A percentile compares a stretch with the other conserved stretches of the same genome.
Conservation (phyloP, 208 protist genomes). For the Trypanosomatidae sp. region DNA sequence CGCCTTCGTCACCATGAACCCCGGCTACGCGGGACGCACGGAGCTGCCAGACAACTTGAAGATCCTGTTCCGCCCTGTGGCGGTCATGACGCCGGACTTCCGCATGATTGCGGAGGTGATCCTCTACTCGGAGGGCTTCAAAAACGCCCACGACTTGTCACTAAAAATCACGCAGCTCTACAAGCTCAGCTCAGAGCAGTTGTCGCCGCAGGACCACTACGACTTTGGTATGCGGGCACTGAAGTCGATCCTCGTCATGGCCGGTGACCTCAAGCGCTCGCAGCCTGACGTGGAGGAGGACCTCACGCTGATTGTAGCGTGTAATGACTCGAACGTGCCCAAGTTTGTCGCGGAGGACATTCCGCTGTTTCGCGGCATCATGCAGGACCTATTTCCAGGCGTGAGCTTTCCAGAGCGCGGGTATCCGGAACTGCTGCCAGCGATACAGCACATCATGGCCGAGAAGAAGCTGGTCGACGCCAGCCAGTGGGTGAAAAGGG, state of each 20-base stretch:
- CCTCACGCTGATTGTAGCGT: constrained; percentile 97
- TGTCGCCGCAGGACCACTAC: constrained; percentile 97
- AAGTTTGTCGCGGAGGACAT: constrained; percentile 99
- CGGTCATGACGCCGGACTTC: constrained; percentile 99
- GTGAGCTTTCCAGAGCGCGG: constrained; percentile 93
- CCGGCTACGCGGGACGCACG: constrained; percentile 98
- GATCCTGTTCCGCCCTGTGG: constrained; percentile 97
- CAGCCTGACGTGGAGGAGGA: constrained; percentile 97
- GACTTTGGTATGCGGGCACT: constrained; percentile 99
- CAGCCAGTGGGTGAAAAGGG: constrained; percentile 93
- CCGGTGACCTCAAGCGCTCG: constrained; percentile 96
- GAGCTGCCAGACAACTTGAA: constrained; percentile 99
- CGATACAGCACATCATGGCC: constrained; percentile 82
- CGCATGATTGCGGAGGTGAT: constrained; percentile 98
- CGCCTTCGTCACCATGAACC: constrained; percentile 99
- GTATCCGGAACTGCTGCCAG: constrained; percentile 91
- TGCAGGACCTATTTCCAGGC: constrained; percentile 98
- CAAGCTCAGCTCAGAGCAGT: constrained; percentile 98
- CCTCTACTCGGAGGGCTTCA: constrained; percentile 98
- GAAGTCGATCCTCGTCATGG: constrained; percentile 99
- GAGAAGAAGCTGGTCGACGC: constrained; percentile 74
- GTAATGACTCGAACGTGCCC: constrained; percentile 98
- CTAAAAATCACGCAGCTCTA: constrained; percentile 98
- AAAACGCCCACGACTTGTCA: constrained; percentile 93
- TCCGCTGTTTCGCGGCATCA: constrained; percentile 97